Conservation (phyloP, 345 rosid species). For the Arabidopsis suecica region DNA sequence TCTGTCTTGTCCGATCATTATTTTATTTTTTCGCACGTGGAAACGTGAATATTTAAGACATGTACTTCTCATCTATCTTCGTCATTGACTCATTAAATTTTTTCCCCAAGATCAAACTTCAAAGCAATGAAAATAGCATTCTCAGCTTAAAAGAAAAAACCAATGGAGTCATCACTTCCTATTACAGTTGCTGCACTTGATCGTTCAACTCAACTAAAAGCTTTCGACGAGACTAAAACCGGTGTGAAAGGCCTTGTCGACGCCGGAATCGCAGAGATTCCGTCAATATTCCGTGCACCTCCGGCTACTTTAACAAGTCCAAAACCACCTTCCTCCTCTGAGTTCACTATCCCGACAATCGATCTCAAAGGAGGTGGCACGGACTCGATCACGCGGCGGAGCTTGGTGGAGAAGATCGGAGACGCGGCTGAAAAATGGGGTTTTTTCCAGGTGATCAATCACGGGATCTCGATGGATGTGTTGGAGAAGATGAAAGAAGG, state of each 20-base stretch:
- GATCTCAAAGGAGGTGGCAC: conserved; percentile 40
- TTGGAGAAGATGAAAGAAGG: conserved; percentile 36
- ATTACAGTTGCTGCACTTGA: conserved; percentile 16
- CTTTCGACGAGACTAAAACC: conserved; percentile 52
- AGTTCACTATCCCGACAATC: conserved; percentile 48
- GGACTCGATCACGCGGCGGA: conserved; percentile 15
- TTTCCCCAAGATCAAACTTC: not conserved
- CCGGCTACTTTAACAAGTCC: not conserved
- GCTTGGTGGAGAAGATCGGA: conserved; percentile 39
- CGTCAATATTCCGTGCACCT: conserved; percentile 46
- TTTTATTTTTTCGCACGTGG: not conserved
- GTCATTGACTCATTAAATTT: conserved; percentile 17
- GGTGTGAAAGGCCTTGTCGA: conserved; percentile 55
- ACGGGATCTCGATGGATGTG: conserved; percentile 44
- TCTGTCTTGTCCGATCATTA: not conserved
- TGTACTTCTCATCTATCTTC: not conserved
- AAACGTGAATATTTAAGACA: not conserved
- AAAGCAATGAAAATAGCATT: not conserved
- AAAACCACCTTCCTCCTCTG: conserved; percentile 29
- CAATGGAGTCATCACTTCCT: conserved; percentile 40
- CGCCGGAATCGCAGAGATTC: conserved; percentile 45
- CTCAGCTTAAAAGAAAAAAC: not conserved
- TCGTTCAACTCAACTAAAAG: conserved; percentile 43
- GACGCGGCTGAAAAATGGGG: conserved; percentile 49
- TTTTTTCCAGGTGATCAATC: conserved; percentile 60